Percentiles rank a stretch among this genome's conserved stretches.
Evolutionary conservation across 2,329 filamentous ascomycete genomes (phyloP).

Genomic region (Tolypocladium inflatum): DNA sequence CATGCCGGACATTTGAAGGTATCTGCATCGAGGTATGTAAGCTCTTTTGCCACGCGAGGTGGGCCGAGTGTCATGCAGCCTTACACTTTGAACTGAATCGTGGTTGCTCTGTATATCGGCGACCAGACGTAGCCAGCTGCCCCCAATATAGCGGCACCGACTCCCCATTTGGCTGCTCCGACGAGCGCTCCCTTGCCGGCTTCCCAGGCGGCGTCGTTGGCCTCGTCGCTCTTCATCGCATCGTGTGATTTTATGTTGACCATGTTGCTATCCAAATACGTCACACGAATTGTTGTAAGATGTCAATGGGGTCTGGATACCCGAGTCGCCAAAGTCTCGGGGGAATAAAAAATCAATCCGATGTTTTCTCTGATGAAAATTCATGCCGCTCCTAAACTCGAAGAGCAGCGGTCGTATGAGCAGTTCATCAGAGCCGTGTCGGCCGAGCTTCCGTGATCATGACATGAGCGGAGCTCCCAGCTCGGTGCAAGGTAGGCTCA

Average conservation of each 20-base stretch:
- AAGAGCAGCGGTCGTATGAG: background rate
- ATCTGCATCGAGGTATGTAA: conserved; percentile 36
- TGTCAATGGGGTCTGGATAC: background rate
- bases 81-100: conserved; percentile 70
- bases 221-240: conserved; percentile 54
- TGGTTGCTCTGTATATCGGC: conserved; percentile 63
- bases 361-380: background rate
- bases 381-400: background rate
- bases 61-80: conserved; percentile 12
- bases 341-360: background rate
- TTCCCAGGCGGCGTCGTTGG: conserved; percentile 61
- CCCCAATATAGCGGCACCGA: conserved; percentile 52
- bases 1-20: conserved; percentile 80
- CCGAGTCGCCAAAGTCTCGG: background rate
- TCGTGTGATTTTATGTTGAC: conserved; percentile 40
- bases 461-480: background rate
- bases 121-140: conserved; percentile 54
- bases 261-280: background rate
- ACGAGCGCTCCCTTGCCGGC: conserved; percentile 56
- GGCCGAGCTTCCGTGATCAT: conserved; percentile 1
- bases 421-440: background rate
- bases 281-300: background rate
- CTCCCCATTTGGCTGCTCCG: conserved; percentile 65
- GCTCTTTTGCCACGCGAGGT: background rate
- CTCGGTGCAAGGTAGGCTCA: background rate